Conservation (phyloP, 345 rosid species). For the Melaleuca quinquenervia region DNA sequence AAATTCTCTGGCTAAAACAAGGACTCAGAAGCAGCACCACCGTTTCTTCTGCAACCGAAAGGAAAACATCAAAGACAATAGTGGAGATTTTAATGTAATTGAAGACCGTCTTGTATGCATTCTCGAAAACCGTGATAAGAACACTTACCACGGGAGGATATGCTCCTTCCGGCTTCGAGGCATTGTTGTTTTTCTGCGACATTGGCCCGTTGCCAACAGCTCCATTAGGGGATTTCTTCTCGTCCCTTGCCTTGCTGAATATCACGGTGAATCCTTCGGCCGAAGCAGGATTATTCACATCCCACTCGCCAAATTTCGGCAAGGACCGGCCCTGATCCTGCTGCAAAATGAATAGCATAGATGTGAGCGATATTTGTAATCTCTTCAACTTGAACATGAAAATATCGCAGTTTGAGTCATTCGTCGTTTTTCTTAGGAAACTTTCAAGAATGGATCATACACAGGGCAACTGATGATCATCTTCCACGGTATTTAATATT, state of each 20-base stretch:
- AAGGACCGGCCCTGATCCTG: slow-evolving; percentile 51
- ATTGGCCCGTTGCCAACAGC: slow-evolving; percentile 6
- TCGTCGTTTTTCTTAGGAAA: background rate
- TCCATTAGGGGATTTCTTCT: slow-evolving; percentile 35
- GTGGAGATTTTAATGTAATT: background rate
- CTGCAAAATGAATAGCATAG: background rate
- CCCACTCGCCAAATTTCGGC: slow-evolving; percentile 77
- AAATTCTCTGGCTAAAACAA: background rate
- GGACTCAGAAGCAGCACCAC: slow-evolving; percentile 58
- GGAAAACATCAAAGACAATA: background rate
- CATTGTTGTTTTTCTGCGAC: background rate
- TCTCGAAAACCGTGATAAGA: background rate
- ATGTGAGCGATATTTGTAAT: background rate
- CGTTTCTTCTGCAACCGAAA: slow-evolving; percentile 47
- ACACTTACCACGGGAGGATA: background rate
- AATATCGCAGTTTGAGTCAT: background rate
- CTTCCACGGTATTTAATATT: background rate
- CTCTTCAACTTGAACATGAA: background rate
- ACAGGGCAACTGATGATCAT: background rate
- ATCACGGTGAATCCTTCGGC: slow-evolving; percentile 69
- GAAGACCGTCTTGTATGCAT: background rate
- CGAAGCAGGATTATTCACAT: slow-evolving; percentile 65
- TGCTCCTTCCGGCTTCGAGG: background rate
- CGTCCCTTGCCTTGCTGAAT: slow-evolving; percentile 62
- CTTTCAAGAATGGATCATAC: background rate